A percentile compares a stretch with the other conserved stretches of the same genome.
Conservation (phyloP, 2,329 filamentous ascomycete species). For the Xylariaceae sp. region DNA sequence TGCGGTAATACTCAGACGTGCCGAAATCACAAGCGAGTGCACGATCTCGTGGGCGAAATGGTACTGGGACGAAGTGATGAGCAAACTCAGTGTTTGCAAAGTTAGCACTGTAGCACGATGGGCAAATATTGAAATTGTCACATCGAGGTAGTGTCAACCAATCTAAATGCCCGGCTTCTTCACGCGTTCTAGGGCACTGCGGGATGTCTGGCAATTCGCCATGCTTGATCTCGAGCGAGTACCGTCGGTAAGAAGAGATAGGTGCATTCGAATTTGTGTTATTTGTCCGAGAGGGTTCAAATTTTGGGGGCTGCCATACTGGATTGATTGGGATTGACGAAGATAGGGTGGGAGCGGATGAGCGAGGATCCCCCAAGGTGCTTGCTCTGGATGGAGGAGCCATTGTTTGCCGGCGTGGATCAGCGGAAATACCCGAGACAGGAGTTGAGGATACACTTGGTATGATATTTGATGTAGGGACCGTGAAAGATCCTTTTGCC, state of each 20-base stretch:
- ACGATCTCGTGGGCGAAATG: conserved; percentile 52
- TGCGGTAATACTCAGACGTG: conserved; percentile 70
- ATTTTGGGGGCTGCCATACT: conserved; percentile 44
- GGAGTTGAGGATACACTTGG: conserved; percentile 17
- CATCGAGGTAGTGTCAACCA: conserved; percentile 76
- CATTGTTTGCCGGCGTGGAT: conserved; percentile 13
- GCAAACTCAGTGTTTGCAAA: conserved; percentile 67
- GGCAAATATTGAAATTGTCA: conserved; percentile 75
- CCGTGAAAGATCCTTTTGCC: conserved; percentile 14
- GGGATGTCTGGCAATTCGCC: conserved; percentile 50
- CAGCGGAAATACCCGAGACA: conserved; percentile 9
- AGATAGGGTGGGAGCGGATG: conserved; percentile 20
- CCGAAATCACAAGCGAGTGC: conserved; percentile 75
- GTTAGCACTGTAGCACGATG: conserved; percentile 68
- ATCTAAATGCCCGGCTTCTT: conserved; percentile 62
- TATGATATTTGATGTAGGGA: conserved; percentile 15
- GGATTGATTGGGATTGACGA: conserved; percentile 25
- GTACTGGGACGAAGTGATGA: conserved; percentile 60
- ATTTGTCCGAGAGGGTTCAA: conserved; percentile 36
- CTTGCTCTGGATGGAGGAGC: conserved; percentile 16
- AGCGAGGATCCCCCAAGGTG: conserved; percentile 17
- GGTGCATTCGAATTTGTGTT: conserved; percentile 37
- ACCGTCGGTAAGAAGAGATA: conserved; percentile 48
- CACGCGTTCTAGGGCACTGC: conserved; percentile 64
- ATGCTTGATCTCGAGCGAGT: conserved; percentile 49